These are phyloP conservation scores for Cladophialophora psammophila DNA, from an alignment of 2,329 filamentous ascomycete species.

Conservation along the genomic window DNA sequence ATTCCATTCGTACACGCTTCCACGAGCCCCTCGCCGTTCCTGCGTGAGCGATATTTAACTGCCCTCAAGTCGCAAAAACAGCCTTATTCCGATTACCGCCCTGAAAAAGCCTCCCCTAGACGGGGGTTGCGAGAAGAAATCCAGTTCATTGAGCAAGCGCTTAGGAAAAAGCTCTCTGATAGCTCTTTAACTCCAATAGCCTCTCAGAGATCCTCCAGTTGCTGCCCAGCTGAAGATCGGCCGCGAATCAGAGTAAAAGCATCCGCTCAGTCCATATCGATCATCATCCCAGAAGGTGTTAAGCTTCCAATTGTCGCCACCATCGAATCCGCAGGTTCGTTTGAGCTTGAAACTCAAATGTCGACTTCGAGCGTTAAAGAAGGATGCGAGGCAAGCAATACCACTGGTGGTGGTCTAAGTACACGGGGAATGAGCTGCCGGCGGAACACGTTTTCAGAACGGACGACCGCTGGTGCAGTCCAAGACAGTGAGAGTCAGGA, in stretches of 20 bases:
- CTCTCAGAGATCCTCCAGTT: background rate
- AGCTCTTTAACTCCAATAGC: constrained; percentile 11
- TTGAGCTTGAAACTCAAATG: constrained; percentile 31
- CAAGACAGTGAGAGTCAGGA: constrained; percentile 22
- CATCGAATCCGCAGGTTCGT: constrained; percentile 24
- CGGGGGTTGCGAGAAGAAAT: constrained; percentile 16
- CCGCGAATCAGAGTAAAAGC: constrained; percentile 26
- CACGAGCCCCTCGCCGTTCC: constrained; percentile 29
- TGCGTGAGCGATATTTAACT: constrained; percentile 27
- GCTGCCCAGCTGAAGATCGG: background rate
- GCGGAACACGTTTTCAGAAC: constrained; percentile 16
- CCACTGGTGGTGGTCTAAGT: background rate
- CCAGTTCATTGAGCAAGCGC: constrained; percentile 19
- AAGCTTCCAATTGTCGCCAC: constrained; percentile 32
- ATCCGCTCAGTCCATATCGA: constrained; percentile 29
- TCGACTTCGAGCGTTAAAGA: constrained; percentile 4
- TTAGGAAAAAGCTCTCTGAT: constrained; percentile 19
- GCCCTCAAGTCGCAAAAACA: constrained; percentile 28
- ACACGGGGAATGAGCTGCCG: constrained; percentile 1
- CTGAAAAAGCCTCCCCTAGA: constrained; percentile 10
- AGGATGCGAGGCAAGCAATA: constrained; percentile 20
- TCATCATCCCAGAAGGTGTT: constrained; percentile 33
- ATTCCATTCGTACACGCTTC: constrained; percentile 14
- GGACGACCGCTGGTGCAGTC: background rate
- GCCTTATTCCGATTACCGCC: constrained; percentile 20